phyloP scores from a whole-genome alignment of 345 rosid genomes.

The Iberis pinnata region DNA sequence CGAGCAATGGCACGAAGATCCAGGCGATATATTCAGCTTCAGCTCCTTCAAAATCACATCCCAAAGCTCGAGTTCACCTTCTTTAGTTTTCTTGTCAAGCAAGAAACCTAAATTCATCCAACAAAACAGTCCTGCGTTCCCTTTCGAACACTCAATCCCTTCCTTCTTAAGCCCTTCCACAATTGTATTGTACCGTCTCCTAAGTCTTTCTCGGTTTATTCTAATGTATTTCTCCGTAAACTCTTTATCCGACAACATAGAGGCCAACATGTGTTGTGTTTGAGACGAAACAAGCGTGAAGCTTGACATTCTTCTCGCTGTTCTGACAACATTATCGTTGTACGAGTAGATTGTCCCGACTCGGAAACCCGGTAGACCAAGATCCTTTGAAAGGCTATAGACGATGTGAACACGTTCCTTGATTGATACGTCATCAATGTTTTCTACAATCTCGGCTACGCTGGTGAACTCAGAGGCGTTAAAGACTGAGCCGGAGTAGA shows the following conservation, averaged over 20 bases:
- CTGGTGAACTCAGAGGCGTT: constrained; percentile 49
- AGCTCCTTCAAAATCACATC: constrained; percentile 50
- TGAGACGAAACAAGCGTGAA: constrained; percentile 85
- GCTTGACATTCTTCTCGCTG: constrained; percentile 89
- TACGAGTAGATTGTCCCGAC: constrained; percentile 76
- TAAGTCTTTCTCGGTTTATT: constrained; percentile 53
- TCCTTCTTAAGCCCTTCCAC: constrained; percentile 50
- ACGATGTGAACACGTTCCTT: constrained; percentile 67
- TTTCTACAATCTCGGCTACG: constrained; percentile 33
- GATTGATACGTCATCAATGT: constrained; percentile 4
- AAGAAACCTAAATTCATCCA: constrained; percentile 83
- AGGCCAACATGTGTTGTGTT: constrained; percentile 57
- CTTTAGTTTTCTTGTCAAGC: constrained; percentile 44
- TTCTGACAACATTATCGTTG: constrained; percentile 47
- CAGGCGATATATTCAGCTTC: constrained; percentile 70
- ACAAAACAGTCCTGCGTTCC: constrained; percentile 79
- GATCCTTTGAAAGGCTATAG: constrained; percentile 76
- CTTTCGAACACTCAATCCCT: constrained; percentile 49
- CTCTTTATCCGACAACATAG: constrained; percentile 51
- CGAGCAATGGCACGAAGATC: constrained; percentile 71
- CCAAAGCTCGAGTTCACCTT: constrained; percentile 70
- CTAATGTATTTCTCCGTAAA: constrained; percentile 48
- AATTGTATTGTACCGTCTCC: constrained; percentile 41
- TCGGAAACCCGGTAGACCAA: constrained; percentile 86
- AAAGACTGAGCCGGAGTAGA: constrained; percentile 71